phyloP scores from a whole-genome alignment of 768 basidiomycete genomes.

The Kwoniella dendrophila region DNA sequence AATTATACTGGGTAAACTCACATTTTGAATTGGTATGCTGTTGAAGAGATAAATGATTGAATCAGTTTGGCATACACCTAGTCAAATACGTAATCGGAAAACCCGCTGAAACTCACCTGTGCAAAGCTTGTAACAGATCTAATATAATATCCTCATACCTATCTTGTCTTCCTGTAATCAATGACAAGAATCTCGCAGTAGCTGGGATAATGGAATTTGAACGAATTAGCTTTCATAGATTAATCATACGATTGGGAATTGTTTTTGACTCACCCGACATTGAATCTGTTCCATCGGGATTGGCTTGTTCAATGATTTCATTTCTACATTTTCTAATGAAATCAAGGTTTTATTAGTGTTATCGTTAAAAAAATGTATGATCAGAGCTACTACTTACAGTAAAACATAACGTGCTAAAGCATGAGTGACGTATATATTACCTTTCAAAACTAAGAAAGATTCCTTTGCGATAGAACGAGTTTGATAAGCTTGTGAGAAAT shows the following conservation, averaged over 20 bases:
- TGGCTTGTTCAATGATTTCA: constrained; percentile 8
- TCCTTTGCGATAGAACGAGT: constrained; percentile 7
- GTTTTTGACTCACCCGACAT: neutral
- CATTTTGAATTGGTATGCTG: constrained; percentile 21
- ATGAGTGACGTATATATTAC: constrained; percentile 21
- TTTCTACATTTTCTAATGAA: constrained; percentile 6
- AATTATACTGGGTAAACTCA: neutral
- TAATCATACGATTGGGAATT: neutral
- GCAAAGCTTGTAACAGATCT: constrained; percentile 13
- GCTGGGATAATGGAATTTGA: neutral
- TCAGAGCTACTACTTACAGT: constrained; percentile 4
- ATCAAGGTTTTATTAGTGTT: neutral
- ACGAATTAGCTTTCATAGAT: neutral
- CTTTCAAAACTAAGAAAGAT: constrained; percentile 7
- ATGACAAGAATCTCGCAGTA: constrained; percentile 1
- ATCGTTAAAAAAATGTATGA: neutral
- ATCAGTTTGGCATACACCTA: neutral
- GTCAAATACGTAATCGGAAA: neutral
- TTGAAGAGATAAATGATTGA: neutral
- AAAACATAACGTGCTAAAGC: constrained; percentile 16
- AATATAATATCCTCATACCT: neutral
- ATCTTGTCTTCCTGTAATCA: constrained; percentile 1
- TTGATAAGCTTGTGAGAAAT: constrained; percentile 4
- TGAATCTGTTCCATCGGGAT: neutral
- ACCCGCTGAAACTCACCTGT: constrained; percentile 1